Percentiles rank a stretch among this genome's conserved stretches.
These are phyloP conservation scores for Dipteronia dyeriana DNA, from an alignment of 345 rosid species.

Conservation along the genomic window DNA sequence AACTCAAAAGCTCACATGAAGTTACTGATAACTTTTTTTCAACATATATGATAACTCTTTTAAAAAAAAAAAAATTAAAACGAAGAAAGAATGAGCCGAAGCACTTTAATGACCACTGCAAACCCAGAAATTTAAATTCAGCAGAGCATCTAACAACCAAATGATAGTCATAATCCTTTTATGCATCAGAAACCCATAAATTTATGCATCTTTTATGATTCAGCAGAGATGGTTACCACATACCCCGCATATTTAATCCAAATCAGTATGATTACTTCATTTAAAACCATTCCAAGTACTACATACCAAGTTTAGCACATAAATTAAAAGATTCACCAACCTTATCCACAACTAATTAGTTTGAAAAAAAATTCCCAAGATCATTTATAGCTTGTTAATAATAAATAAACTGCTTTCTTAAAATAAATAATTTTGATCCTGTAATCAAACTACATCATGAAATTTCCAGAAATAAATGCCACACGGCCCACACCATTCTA, in stretches of 20 bases:
- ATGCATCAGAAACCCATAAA: background rate
- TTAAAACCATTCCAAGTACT: background rate
- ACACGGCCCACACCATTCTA: background rate
- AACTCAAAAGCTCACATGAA: conserved; percentile 1
- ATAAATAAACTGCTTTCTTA: background rate
- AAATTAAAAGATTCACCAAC: background rate
- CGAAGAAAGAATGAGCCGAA: background rate
- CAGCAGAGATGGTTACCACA: background rate
- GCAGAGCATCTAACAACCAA: background rate
- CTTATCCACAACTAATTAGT: background rate
- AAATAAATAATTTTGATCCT: background rate
- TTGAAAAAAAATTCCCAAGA: background rate
- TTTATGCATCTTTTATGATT: background rate
- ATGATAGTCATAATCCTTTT: background rate
- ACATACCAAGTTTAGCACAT: background rate
- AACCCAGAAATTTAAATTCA: background rate
- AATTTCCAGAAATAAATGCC: background rate
- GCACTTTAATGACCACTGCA: background rate
- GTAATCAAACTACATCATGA: background rate
- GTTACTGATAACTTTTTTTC: no score
- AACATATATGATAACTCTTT: no score
- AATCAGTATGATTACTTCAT: background rate
- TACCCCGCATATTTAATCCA: background rate
- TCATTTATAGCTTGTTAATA: background rate
- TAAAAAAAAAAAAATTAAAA: no score